Evolutionary conservation across 2,329 filamentous ascomycete genomes (phyloP).

Genomic region (Camptophora hylomeconis): DNA sequence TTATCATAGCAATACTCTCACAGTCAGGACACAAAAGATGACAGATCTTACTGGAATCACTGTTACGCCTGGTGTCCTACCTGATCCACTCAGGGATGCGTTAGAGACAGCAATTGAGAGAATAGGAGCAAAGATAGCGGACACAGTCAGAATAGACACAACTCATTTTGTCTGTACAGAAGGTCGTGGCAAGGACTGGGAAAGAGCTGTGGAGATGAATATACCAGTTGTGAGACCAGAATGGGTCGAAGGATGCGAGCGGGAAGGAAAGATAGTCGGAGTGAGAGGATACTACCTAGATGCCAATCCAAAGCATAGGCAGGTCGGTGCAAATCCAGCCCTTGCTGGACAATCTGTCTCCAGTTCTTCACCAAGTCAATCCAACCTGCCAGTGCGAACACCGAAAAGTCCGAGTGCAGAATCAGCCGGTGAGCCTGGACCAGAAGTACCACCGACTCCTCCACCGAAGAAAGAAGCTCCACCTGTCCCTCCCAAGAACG

Average conservation of each 20-base stretch:
- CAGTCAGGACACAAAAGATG: constrained; percentile 93
- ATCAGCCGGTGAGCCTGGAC: constrained; percentile 14
- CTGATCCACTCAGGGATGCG: constrained; percentile 56
- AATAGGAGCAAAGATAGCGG: constrained; percentile 85
- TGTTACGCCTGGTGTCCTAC: constrained; percentile 79
- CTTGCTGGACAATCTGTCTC: constrained; percentile 14
- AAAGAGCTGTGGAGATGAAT: constrained; percentile 95
- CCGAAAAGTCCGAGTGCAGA: constrained; percentile 17
- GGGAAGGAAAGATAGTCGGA: constrained; percentile 80
- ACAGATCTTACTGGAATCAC: constrained; percentile 93
- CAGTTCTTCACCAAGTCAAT: constrained; percentile 12
- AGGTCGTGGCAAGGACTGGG: constrained; percentile 78
- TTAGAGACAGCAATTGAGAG: constrained; percentile 65
- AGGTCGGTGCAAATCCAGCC: constrained; percentile 25
- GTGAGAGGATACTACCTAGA: constrained; percentile 95
- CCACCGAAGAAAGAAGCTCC: constrained; percentile 13
- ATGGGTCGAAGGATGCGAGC: constrained; percentile 94
- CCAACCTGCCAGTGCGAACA: constrained; percentile 5
- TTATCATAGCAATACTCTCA: constrained; percentile 68
- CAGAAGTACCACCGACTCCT: constrained; percentile 14
- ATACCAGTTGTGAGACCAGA: constrained; percentile 93
- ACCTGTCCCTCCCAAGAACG: constrained; percentile 14
- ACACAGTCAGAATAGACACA: constrained; percentile 86
- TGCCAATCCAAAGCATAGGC: constrained; percentile 55
- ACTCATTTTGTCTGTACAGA: constrained; percentile 98